Base-by-base conservation (phyloP, 1,139 yeast species). In the Candida sp. region DNA sequence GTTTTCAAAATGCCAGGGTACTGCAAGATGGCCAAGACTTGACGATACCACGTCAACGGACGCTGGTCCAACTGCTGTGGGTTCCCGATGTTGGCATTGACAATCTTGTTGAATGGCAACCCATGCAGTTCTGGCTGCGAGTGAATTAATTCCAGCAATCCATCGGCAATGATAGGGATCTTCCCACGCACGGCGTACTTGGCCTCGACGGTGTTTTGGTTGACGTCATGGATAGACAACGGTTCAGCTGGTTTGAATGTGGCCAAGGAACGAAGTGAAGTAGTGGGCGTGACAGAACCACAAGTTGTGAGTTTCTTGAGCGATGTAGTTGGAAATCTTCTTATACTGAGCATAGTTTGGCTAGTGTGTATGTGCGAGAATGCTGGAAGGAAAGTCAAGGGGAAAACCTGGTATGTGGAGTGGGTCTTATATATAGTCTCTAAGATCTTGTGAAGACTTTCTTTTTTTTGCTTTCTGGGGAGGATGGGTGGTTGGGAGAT, bases 61-160 rank as follows among this genome's bases (percentile, higher is more conserved):
- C 86, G 81, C 70, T 94, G 99, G 61, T 90, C 94, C 63, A 94
- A 79, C 67, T 93, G 98, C 69, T 94, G 99, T 2, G 99, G 99
- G 67, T 96, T 96, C 34, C 99, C 99, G 56, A 94, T 94, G 68
- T 96, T 94, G 55, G 98, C 96, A 62, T 84, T 85, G 64, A 94
- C 86, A 59, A 94, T 90, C 55, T 81, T 73, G 45, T 80, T 75
- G 65, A 92, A 96, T 0, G 97, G 96, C 55, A 91, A 73, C 2
- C 90, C 83, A 35, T 76, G 78, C 23, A 87, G 85, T 46, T 81
- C 75, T 1, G 77, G 73, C 44, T 72, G 65, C 30, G 69, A 66
- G 46, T 88, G 73, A 56, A 85, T 80, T 45, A 66, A 61, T 8
- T 71, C 72, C 52, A 85, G 79, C 54, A 96, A 75, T 65, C 92